These are phyloP conservation scores for Oryza rufipogon DNA, from an alignment of 176 grass and related monocot genomes.

Conservation along the genomic window DNA sequence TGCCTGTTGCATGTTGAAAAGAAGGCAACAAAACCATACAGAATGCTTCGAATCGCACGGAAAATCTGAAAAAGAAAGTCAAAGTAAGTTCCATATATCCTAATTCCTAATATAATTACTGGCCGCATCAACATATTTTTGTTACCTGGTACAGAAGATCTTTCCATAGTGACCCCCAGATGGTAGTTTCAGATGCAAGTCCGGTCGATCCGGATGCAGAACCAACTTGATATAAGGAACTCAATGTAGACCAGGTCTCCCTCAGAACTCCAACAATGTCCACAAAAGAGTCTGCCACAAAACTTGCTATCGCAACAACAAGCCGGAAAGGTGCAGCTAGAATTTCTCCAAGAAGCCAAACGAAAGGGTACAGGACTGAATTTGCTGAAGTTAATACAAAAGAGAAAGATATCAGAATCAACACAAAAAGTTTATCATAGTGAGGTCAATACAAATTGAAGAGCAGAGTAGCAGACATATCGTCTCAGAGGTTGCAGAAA, in stretches of 20 bases:
- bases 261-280: constrained; percentile 53
- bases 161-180: constrained; percentile 86
- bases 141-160: constrained; percentile 91
- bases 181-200: constrained; percentile 55
- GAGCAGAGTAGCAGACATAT: constrained; percentile 22
- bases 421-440: constrained; percentile 9
- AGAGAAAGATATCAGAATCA: constrained; percentile 28
- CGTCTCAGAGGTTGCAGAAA: constrained; percentile 24
- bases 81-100: constrained; percentile 34
- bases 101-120: background rate
- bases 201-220: constrained; percentile 55
- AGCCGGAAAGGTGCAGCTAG: constrained; percentile 64
- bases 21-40: constrained; percentile 96
- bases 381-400: constrained; percentile 59
- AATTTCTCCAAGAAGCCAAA: constrained; percentile 80
- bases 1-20: constrained; percentile 96
- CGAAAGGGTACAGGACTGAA: constrained; percentile 70
- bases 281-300: constrained; percentile 55
- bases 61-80: constrained; percentile 67
- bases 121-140: background rate
- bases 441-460: background rate
- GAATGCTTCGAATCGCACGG: constrained; percentile 82
- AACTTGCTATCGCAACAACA: constrained; percentile 61
- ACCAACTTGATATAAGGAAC: constrained; percentile 70
- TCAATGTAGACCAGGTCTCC: constrained; percentile 68